Base-by-base conservation (phyloP, 257 asterid species). In the Gentiana dahurica region DNA sequence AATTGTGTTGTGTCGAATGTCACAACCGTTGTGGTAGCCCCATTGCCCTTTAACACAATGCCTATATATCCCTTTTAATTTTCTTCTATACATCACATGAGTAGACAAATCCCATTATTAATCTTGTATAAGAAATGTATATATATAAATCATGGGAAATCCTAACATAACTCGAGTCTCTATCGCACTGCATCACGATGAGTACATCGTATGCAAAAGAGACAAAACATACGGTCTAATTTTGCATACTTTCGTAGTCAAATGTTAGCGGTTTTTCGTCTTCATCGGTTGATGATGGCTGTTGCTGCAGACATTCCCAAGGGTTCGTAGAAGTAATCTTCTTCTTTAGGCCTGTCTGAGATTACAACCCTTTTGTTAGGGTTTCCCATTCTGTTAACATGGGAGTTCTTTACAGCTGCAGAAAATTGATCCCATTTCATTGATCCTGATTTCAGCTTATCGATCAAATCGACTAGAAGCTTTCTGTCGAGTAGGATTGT, bases 311-410 rank as follows among this genome's bases (percentile, higher is more conserved):
- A 69, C 99, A 92, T 61, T 92, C 99, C 68, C 78, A 79, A 0
- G 99, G 99, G 67, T 92, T 92, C 68, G 4, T 92, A 92, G 63
- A 92, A 92, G 62, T 92, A 92, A 67, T 92, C 99, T 68, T 92
- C 99, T 72, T 92, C 99, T 79, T 92, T 92, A 2, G 99, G 99
- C 70, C 88, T 74, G 52, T 92, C 97, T 0, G 89, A 85, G 65
- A 92, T 81, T 60, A 80, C 91, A 71, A 76, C 48, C 60, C 99
- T 66, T 64, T 60, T 77, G 13, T 52, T 72, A 0, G 94, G 99
- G 61, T 75, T 85, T 8, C 99, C 99, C 99, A 92, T 88, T 61
- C 91, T 84, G 53, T 77, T 82, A 4, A 83, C 61, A 46, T 88
- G 97, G 35, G 70, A 57, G 51, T 74, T 82, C 73, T 83, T 85